A percentile compares a stretch with the other conserved stretches of the same genome.
phyloP scores from a whole-genome alignment of 176 grass and related monocot species.

The Musa acuminata region DNA sequence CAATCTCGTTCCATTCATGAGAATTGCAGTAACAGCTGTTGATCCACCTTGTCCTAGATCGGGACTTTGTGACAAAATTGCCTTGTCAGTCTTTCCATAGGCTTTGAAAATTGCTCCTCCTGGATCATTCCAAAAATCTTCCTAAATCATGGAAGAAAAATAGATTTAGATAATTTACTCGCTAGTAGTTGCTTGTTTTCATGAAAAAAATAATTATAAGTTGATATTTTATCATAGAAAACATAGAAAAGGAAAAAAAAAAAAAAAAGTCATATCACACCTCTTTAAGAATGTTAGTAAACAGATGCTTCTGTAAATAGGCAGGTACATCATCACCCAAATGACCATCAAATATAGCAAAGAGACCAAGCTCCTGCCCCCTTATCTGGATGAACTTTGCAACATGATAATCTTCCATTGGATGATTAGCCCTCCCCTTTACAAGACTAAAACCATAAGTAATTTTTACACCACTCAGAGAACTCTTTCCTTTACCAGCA shows the following conservation, averaged over 20 bases:
- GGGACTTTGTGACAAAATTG: constrained; percentile 68
- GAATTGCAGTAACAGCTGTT: constrained; percentile 77
- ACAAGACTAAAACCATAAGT: constrained; percentile 39
- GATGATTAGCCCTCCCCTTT: constrained; percentile 40
- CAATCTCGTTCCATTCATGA: constrained; percentile 58
- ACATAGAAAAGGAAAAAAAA: not conserved
- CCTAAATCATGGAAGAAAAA: constrained; percentile 28
- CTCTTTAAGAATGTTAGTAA: constrained; percentile 35
- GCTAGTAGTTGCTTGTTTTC: not conserved
- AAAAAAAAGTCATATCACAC: constrained; percentile 1
- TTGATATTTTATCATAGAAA: not conserved
- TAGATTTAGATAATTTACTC: not conserved
- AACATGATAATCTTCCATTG: constrained; percentile 46
- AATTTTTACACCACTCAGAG: constrained; percentile 18
- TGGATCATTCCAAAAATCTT: constrained; percentile 82
- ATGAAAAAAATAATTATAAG: not conserved
- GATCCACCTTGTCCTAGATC: constrained; percentile 60
- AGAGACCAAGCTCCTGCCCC: constrained; percentile 32
- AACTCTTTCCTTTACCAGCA: constrained; percentile 26
- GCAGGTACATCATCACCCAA: constrained; percentile 33
- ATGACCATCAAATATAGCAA: constrained; percentile 45
- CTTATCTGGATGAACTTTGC: constrained; percentile 27
- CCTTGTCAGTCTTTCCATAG: constrained; percentile 82
- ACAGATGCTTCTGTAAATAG: constrained; percentile 44
- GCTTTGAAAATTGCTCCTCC: constrained; percentile 61